A percentile compares a stretch with the other conserved stretches of the same genome.
These are phyloP conservation scores for sweet orange (Citrus sinensis) DNA, from an alignment of 345 rosid species.

Conservation along the genomic window DNA sequence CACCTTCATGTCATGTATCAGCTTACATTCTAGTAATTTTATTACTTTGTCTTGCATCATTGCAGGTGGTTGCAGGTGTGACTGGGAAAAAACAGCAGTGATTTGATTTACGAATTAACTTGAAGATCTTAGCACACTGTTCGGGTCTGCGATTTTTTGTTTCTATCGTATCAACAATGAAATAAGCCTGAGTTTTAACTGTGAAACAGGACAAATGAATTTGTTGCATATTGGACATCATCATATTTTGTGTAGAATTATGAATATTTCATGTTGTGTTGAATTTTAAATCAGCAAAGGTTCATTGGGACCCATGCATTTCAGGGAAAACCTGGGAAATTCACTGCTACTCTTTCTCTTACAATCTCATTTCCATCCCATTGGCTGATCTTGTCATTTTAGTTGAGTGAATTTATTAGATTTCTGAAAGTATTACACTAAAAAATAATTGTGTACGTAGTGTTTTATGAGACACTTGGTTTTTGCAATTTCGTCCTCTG, in stretches of 20 bases:
- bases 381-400: not conserved
- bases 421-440: too few relatives aligned
- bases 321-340: not conserved
- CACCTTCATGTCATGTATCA: not conserved
- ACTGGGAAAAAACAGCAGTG: conserved; percentile 65
- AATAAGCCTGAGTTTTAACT: conserved; percentile 41
- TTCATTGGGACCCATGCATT: not conserved
- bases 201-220: not conserved
- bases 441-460: not conserved
- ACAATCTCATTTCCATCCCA: not conserved
- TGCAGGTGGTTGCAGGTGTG: conserved; percentile 84
- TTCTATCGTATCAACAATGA: conserved; percentile 18
- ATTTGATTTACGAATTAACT: conserved; percentile 9
- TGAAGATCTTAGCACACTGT: not conserved
- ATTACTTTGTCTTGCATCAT: conserved; percentile 6
- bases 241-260: conserved; percentile 4
- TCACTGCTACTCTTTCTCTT: not conserved
- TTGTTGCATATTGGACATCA: conserved; percentile 1
- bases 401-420: too few relatives aligned
- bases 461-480: not conserved
- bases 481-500: not conserved
- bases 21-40: not conserved
- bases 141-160: not conserved
- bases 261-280: conserved; percentile 9
- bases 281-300: not conserved